Evolutionary conservation across 2,329 filamentous ascomycete genomes (phyloP).

Genomic region (Ceratocystis smalleyi): DNA sequence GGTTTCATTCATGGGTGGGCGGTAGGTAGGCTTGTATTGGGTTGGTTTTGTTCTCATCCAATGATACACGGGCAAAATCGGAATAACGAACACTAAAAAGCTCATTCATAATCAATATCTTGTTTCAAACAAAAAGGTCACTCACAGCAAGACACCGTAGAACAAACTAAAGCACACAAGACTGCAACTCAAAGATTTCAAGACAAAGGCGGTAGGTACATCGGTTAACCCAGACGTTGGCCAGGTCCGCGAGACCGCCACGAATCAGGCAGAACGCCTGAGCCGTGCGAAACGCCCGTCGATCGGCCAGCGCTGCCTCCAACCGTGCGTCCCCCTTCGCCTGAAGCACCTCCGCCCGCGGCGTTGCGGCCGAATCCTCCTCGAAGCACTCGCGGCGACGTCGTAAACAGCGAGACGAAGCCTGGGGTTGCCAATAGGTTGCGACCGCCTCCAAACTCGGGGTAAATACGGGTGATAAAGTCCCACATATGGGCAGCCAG

Average conservation of each 20-base stretch:
- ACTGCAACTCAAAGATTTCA: neutral
- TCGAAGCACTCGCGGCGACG: conserved; percentile 22
- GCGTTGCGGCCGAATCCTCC: conserved; percentile 2
- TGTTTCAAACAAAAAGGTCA: too few relatives aligned
- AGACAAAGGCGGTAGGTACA: neutral
- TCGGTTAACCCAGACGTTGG: conserved; percentile 40
- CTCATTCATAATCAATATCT: neutral
- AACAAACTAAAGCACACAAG: neutral
- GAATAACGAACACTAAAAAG: neutral
- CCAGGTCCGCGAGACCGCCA: conserved; percentile 50
- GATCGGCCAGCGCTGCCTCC: conserved; percentile 10
- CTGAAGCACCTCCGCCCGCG: neutral
- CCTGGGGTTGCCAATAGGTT: conserved; percentile 62
- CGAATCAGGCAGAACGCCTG: conserved; percentile 42
- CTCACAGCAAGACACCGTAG: neutral
- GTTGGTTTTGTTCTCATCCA: neutral
- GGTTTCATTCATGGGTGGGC: neutral
- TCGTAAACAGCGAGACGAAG: conserved; percentile 54
- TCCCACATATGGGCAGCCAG: conserved; percentile 73
- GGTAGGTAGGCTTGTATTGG: too few relatives aligned
- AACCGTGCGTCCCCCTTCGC: neutral
- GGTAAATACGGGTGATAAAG: conserved; percentile 77
- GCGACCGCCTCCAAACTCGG: conserved; percentile 68
- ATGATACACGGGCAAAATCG: neutral
- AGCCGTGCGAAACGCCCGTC: conserved; percentile 8